Evolutionary conservation across 2,329 filamentous ascomycete genomes (phyloP).

Genomic region (Arthrobotrys pseudoclavata): DNA sequence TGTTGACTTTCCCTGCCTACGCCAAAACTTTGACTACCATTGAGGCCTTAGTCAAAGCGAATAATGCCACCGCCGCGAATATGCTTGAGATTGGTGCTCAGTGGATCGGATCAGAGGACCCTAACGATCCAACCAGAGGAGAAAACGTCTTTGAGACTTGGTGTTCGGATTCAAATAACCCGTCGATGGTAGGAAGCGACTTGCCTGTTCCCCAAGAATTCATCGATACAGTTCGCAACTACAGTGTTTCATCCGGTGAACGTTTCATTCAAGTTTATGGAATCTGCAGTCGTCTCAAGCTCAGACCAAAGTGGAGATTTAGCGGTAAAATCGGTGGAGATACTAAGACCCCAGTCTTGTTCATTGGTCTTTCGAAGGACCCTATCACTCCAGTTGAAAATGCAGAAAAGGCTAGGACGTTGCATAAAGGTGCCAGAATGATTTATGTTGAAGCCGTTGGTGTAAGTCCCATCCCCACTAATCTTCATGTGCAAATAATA

Average conservation of each 20-base stretch:
- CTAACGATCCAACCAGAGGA: constrained; percentile 5
- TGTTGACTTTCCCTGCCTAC: constrained; percentile 28
- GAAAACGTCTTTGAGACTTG: constrained; percentile 43
- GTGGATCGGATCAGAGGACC: constrained; percentile 17
- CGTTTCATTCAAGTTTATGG: constrained; percentile 37
- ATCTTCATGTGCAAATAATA: not conserved
- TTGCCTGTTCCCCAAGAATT: constrained; percentile 27
- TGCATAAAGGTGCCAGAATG: constrained; percentile 44
- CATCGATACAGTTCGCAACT: constrained; percentile 17
- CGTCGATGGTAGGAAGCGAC: constrained; percentile 17
- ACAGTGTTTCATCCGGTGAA: constrained; percentile 37
- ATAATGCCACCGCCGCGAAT: constrained; percentile 24
- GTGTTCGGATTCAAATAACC: constrained; percentile 36
- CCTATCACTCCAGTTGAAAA: constrained; percentile 52
- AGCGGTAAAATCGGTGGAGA: constrained; percentile 37
- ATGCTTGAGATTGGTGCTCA: constrained; percentile 12
- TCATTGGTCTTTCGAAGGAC: constrained; percentile 41
- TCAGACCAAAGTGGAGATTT: constrained; percentile 47
- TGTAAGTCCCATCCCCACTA: constrained; percentile 30
- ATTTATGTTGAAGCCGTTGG: constrained; percentile 53
- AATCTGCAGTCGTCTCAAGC: constrained; percentile 35
- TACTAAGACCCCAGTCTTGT: constrained; percentile 46
- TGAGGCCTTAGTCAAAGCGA: constrained; percentile 25
- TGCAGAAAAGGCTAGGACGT: constrained; percentile 29
- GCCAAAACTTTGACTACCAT: constrained; percentile 32